Evolutionary conservation across 2,329 filamentous ascomycete genomes (phyloP).

Genomic region (Xylaria sp.): DNA sequence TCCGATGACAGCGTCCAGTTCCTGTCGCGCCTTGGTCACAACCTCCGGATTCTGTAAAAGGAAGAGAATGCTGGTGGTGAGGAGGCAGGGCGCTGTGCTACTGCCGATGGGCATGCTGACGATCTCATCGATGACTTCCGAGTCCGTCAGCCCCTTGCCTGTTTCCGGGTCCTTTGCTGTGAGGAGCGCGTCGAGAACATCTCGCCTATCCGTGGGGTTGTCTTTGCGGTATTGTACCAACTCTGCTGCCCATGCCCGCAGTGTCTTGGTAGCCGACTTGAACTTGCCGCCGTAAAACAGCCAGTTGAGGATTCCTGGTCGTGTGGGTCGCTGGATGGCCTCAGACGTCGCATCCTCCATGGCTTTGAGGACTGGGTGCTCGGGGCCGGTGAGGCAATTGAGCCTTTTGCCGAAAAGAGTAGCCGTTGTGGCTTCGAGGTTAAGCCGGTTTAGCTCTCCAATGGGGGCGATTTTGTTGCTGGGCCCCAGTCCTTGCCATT

Average conservation of each 20-base stretch:
- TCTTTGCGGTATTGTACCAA: conserved; percentile 62
- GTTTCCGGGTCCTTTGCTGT: conserved; percentile 66
- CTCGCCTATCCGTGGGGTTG: conserved; percentile 61
- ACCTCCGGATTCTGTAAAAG: conserved; percentile 57
- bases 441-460: conserved; percentile 57
- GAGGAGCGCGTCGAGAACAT: conserved; percentile 66
- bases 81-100: conserved; percentile 54
- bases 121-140: conserved; percentile 70
- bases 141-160: conserved; percentile 60
- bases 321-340: conserved; percentile 59
- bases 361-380: conserved; percentile 55
- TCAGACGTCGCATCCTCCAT: conserved; percentile 63
- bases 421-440: conserved; percentile 57
- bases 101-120: conserved; percentile 69
- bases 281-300: conserved; percentile 60
- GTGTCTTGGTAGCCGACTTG: conserved; percentile 55
- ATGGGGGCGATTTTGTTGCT: conserved; percentile 52
- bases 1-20: conserved; percentile 60
- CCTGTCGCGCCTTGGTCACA: conserved; percentile 55
- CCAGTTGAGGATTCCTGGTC: conserved; percentile 58
- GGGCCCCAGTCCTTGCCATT: conserved; percentile 51
- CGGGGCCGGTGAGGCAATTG: conserved; percentile 51
- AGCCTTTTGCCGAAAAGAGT: conserved; percentile 59
- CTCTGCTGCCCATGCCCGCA: conserved; percentile 61
- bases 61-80: conserved; percentile 55